Conservation (phyloP, 116 monocot species). For the Phalaenopsis hybrid region DNA sequence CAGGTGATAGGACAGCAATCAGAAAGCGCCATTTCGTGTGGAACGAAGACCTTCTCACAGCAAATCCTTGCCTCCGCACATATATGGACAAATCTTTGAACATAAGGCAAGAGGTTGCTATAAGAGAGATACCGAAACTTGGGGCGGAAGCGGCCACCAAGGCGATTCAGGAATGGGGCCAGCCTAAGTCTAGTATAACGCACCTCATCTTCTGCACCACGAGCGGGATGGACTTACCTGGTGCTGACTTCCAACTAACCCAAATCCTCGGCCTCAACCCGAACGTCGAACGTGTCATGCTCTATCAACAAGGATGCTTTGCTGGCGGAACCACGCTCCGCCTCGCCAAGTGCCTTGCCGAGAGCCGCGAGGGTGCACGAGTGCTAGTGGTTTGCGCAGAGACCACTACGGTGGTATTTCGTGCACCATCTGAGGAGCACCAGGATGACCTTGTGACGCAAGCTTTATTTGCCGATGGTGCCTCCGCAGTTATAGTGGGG, state of each 20-base stretch:
- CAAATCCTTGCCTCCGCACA: slow-evolving; percentile 5
- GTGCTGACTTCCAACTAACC: slow-evolving; percentile 16
- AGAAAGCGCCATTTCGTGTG: slow-evolving; percentile 8
- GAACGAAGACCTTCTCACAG: background rate
- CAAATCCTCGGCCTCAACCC: slow-evolving; percentile 13
- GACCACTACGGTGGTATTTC: slow-evolving; percentile 6
- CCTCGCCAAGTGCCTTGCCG: slow-evolving; percentile 11
- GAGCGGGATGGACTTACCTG: slow-evolving; percentile 21
- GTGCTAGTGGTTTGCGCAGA: slow-evolving; percentile 14
- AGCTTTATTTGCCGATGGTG: slow-evolving; percentile 12
- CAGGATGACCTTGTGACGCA: slow-evolving; percentile 8
- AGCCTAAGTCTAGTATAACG: slow-evolving; percentile 12
- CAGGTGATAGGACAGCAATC: slow-evolving; percentile 5
- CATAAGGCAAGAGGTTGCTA: slow-evolving; percentile 14
- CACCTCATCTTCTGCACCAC: slow-evolving; percentile 21
- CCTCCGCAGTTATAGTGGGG: slow-evolving; percentile 6
- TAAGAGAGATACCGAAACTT: slow-evolving; percentile 18
- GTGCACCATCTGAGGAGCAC: slow-evolving; percentile 11
- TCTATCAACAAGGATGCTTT: slow-evolving; percentile 11
- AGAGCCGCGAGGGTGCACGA: slow-evolving; percentile 9
- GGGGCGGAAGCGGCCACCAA: slow-evolving; percentile 11
- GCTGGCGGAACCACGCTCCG: slow-evolving; percentile 13
- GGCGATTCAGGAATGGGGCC: slow-evolving; percentile 20
- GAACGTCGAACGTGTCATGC: slow-evolving; percentile 4
- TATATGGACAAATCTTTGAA: slow-evolving; percentile 16